phyloP scores from a whole-genome alignment of 164 flowering plant species.

The Taxillus chinensis region DNA sequence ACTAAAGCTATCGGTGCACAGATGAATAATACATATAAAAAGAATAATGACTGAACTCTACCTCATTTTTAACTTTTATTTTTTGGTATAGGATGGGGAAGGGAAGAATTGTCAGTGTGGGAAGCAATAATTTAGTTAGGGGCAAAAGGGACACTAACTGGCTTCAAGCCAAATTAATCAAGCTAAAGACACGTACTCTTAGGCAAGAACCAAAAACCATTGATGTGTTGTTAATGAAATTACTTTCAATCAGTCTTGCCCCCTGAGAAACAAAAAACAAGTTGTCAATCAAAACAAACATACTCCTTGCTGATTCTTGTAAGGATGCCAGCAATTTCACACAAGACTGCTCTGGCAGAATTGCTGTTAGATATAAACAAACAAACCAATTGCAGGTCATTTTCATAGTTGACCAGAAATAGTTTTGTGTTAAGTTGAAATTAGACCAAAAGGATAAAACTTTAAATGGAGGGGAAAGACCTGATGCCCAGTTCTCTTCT shows the following conservation, averaged over 20 bases:
- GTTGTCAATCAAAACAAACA: not conserved
- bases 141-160: too few relatives aligned
- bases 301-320: not conserved
- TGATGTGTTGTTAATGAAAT: constrained; percentile 90
- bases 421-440: not conserved
- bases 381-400: not conserved
- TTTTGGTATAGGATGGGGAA: too few relatives aligned
- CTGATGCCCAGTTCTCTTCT: constrained; percentile 84
- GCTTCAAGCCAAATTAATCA: not conserved
- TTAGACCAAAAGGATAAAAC: not conserved
- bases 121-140: too few relatives aligned
- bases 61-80: too few relatives aligned
- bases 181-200: constrained; percentile 39
- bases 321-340: not conserved
- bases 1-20: not conserved
- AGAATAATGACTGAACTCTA: too few relatives aligned
- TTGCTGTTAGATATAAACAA: not conserved
- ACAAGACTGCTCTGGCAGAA: not conserved
- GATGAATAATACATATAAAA: not conserved
- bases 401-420: too few relatives aligned
- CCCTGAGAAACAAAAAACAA: constrained; percentile 44
- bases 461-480: constrained; percentile 17
- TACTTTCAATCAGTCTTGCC: constrained; percentile 66
- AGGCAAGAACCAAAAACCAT: constrained; percentile 88
- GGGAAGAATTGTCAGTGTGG: too few relatives aligned